Conservation (phyloP, 163 green algal species). For the Scenedesmus sp. region DNA sequence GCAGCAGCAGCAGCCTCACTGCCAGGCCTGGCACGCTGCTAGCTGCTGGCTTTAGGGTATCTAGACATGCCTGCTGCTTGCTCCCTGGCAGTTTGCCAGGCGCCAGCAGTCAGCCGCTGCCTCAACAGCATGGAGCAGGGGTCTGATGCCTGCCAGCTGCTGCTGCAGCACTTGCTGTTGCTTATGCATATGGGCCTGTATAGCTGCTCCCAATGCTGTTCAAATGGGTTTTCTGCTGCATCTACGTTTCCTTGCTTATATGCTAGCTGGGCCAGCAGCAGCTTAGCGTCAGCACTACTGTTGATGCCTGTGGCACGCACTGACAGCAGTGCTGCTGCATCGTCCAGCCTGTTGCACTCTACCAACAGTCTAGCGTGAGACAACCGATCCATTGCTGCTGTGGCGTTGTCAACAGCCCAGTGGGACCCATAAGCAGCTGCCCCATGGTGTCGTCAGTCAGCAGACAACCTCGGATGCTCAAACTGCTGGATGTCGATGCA, state of each 20-base stretch:
- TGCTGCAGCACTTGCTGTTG: constrained; percentile 2
- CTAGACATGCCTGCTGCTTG: not conserved
- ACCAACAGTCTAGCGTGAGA: not conserved
- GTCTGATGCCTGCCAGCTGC: not conserved
- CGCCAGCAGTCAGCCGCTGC: not conserved
- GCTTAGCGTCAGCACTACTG: not conserved
- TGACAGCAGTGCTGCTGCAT: not conserved
- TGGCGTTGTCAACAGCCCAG: not conserved
- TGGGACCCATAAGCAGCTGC: not conserved
- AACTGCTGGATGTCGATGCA: not conserved
- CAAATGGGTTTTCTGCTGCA: not conserved
- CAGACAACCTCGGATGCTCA: not conserved
- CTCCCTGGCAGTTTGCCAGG: not conserved
- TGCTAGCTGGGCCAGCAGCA: not conserved
- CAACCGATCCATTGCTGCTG: not conserved
- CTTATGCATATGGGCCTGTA: not conserved
- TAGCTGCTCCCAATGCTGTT: not conserved
- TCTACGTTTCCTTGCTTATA: not conserved
- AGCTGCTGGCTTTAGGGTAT: not conserved
- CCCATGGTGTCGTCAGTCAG: not conserved
- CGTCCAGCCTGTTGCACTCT: not conserved
- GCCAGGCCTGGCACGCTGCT: not conserved
- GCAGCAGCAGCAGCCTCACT: constrained; percentile 15
- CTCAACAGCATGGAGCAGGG: constrained; percentile 9
- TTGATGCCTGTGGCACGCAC: not conserved